Evolutionary conservation across 225 moss, liverwort and hornwort species (phyloP), one percentile per base, ranked within the genome.

Genomic region (Rhytidiadelphus loreus): DNA sequence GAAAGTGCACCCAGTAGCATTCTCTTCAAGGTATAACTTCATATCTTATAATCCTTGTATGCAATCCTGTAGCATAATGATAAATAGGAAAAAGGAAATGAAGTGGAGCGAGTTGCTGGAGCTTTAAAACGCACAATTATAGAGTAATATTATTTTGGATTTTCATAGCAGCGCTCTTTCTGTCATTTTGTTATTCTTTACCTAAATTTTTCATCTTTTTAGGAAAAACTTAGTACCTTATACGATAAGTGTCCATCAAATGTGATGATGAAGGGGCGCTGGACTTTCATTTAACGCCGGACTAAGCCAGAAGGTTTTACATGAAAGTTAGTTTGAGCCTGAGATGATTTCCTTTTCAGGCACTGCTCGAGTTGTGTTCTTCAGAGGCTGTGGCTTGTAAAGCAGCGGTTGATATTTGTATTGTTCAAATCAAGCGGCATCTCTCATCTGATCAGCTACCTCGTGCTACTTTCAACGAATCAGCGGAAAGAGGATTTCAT

Each of bases 1-100:
- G 99, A 97, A 93, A 96, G 97, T 92, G 96, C 98, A 60, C 97
- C 97, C 22, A 96, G 96, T 91, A 91, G 95, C 86, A 96, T 95
- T 87, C 94, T 99, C 29, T 99, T 99, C 87, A 97, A 97, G 97
- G 99, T 98, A 82, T 57, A 79, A 87, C 53, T 73, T 83, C 75
- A 41, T 71, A 68, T 73, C 55, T 55, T 69, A 23, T 41, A 35
- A 41, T n/a, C 84, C 50, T 83, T 90, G 30, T 41, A 58, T 55
- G 30, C 60, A 92, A 52, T 82, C 64, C 50, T 58, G 65, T 77
- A 48, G 77, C 56, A 44, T 29, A 62, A 74, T 65, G 41, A 13
- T 83, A 28, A 21, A 83, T 62, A 62, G 35, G 28, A 56, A 41
- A 33, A 55, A 33, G 53, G 52, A 69, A 77, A 61, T 71, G 17